Percentiles rank a stretch among this genome's conserved stretches.
phyloP scores from a whole-genome alignment of 768 basidiomycete genomes.

The Chalciporus chontae region DNA sequence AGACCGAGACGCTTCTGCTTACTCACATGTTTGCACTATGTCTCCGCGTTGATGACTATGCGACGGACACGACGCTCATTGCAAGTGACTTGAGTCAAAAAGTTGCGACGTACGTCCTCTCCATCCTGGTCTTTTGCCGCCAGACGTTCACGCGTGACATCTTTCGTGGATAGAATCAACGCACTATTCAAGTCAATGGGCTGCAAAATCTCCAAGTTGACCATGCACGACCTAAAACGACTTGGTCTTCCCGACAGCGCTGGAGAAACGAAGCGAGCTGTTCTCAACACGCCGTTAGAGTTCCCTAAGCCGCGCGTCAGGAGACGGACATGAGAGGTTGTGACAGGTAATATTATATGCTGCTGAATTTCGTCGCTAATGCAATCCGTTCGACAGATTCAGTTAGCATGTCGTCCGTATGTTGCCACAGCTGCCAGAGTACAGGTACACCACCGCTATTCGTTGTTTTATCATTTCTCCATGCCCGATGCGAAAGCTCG shows the following conservation, averaged over 20 bases:
- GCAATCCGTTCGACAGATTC: no score
- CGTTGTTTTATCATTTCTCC: no score
- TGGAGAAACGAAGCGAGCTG: constrained; percentile 64
- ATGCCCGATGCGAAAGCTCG: no score
- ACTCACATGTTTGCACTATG: constrained; percentile 80
- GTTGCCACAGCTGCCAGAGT: no score
- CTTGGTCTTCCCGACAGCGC: constrained; percentile 65
- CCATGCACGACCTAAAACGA: constrained; percentile 60
- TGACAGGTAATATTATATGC: neutral
- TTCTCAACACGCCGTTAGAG: constrained; percentile 69
- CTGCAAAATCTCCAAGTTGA: constrained; percentile 62
- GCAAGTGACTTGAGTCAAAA: constrained; percentile 74
- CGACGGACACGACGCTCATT: constrained; percentile 61
- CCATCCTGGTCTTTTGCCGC: neutral
- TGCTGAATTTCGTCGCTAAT: no score
- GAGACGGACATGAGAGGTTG: constrained; percentile 25
- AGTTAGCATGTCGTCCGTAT: no score
- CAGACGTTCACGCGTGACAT: neutral
- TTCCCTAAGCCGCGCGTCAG: constrained; percentile 66
- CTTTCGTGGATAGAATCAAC: constrained; percentile 44
- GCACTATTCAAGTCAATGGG: constrained; percentile 77
- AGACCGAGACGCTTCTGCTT: constrained; percentile 67
- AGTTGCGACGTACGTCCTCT: constrained; percentile 52
- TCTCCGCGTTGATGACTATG: constrained; percentile 74
- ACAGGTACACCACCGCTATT: no score